Evolutionary conservation across 768 basidiomycete species (phyloP).

Genomic region (Lactifluus subvellereus): DNA sequence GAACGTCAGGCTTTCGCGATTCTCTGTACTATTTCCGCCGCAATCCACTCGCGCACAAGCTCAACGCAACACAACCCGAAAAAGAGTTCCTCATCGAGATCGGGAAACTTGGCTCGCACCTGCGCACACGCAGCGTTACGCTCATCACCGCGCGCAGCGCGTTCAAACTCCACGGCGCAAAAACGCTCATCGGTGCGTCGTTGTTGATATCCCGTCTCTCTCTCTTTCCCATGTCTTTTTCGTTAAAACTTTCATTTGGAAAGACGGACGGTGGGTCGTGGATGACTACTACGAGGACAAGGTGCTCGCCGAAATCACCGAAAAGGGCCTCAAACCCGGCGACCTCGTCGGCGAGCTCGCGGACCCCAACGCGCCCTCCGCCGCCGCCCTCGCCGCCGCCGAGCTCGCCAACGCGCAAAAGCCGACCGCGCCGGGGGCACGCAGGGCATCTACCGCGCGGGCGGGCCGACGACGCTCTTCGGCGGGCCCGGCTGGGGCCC

Average conservation of each 20-base stretch:
- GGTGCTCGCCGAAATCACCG: constrained; percentile 64
- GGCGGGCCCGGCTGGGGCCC: constrained; percentile 81
- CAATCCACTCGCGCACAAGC: constrained; percentile 84
- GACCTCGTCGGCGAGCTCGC: constrained; percentile 74
- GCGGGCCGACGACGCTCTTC: constrained; percentile 90
- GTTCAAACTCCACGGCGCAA: constrained; percentile 90
- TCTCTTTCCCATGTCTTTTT: neutral
- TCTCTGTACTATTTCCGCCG: constrained; percentile 97
- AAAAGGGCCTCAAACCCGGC: constrained; percentile 77
- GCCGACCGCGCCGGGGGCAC: constrained; percentile 44
- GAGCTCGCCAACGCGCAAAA: constrained; percentile 32
- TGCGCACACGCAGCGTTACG: constrained; percentile 88
- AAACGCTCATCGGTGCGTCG: constrained; percentile 74
- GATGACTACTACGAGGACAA: constrained; percentile 97
- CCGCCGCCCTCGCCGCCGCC: constrained; percentile 41
- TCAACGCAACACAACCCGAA: constrained; percentile 83
- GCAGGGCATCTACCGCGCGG: constrained; percentile 80
- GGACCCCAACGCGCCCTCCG: constrained; percentile 56
- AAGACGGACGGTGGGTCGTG: constrained; percentile 87
- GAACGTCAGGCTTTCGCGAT: constrained; percentile 93
- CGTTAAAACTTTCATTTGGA: neutral
- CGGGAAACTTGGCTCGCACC: constrained; percentile 83
- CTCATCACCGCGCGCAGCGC: constrained; percentile 89
- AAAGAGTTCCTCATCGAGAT: constrained; percentile 88
- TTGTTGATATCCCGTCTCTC: neutral